Evolutionary conservation across 139 green algal genomes (phyloP).

Genomic region (Astrephomene gubernaculifera): DNA sequence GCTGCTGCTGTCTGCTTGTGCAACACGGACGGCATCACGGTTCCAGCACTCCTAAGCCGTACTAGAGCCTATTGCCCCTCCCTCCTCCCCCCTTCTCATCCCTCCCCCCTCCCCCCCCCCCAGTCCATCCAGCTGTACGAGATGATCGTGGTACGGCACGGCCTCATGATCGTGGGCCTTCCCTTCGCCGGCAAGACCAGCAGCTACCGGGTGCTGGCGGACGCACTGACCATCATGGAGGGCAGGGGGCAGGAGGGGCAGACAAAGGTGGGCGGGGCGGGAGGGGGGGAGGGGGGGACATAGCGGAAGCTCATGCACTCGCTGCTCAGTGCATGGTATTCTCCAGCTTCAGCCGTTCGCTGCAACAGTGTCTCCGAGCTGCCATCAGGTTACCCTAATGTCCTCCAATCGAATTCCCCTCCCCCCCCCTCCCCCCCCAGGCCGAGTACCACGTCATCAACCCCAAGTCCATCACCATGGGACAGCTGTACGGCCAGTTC

Average conservation of each 20-base stretch:
- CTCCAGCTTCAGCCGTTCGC: too few species aligned
- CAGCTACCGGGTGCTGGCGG: conserved; percentile 66
- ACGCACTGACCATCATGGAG: conserved; percentile 69
- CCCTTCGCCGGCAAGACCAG: conserved; percentile 75
- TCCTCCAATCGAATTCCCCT: too few species aligned
- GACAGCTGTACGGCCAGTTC: conserved; percentile 83
- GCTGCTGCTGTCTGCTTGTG: too few species aligned
- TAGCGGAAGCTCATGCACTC: too few species aligned
- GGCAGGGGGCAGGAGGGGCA: conserved; percentile 62
- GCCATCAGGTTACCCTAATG: too few species aligned
- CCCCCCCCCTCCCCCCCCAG: not conserved
- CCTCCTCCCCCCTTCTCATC: too few species aligned
- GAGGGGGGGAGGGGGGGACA: too few species aligned
- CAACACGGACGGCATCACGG: too few species aligned
- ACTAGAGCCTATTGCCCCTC: too few species aligned
- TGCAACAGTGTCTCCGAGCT: too few species aligned
- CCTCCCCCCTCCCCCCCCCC: conserved; percentile 38
- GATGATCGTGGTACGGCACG: conserved; percentile 91
- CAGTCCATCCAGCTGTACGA: conserved; percentile 90
- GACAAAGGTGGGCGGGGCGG: conserved; percentile 38
- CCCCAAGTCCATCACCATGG: conserved; percentile 89
- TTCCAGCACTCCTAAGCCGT: too few species aligned
- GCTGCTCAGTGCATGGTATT: too few species aligned
- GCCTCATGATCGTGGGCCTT: conserved; percentile 86
- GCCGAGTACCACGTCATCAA: conserved; percentile 75